A percentile compares a stretch with the other conserved stretches of the same genome.
Evolutionary conservation across 192 early-diverging fungal genomes (phyloP).

Genomic region (Podila epigama): DNA sequence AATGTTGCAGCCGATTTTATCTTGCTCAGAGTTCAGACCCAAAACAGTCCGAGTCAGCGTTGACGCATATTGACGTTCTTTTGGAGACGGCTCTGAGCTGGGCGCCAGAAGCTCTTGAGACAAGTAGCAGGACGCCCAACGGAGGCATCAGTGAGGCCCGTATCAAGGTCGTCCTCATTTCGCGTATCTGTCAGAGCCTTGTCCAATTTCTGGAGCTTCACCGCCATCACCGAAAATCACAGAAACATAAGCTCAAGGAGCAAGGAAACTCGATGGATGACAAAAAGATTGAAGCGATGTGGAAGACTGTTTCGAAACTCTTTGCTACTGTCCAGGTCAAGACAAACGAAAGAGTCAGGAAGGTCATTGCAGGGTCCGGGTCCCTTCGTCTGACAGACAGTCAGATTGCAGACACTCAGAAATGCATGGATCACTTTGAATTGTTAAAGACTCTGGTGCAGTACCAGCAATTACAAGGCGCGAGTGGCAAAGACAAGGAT

Average conservation of each 20-base stretch:
- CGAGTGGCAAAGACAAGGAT: neutral
- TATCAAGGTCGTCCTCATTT: constrained; percentile 15
- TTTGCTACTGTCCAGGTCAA: constrained; percentile 15
- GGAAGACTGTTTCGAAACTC: neutral
- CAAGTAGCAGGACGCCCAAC: neutral
- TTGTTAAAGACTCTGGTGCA: constrained; percentile 19
- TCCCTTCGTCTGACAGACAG: neutral
- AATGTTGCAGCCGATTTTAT: constrained; percentile 16
- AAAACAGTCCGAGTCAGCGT: constrained; percentile 10
- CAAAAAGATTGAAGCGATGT: constrained; percentile 1
- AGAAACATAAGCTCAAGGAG: constrained; percentile 18
- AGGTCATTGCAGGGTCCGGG: neutral
- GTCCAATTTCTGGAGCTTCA: constrained; percentile 15
- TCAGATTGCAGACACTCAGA: neutral
- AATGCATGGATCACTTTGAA: constrained; percentile 42
- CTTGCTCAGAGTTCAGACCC: constrained; percentile 16
- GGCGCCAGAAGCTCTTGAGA: constrained; percentile 4
- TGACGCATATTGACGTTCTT: constrained; percentile 10
- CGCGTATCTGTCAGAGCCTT: constrained; percentile 19
- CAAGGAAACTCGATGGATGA: neutral
- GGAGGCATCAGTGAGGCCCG: constrained; percentile 6
- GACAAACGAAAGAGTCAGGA: constrained; percentile 3
- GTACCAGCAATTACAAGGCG: constrained; percentile 5
- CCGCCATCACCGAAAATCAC: constrained; percentile 3
- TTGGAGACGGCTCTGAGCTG: neutral